A percentile compares a stretch with the other conserved stretches of the same genome.
Evolutionary conservation across 2,329 filamentous ascomycete species (phyloP).

Genomic region (Cytospora schulzeri): DNA sequence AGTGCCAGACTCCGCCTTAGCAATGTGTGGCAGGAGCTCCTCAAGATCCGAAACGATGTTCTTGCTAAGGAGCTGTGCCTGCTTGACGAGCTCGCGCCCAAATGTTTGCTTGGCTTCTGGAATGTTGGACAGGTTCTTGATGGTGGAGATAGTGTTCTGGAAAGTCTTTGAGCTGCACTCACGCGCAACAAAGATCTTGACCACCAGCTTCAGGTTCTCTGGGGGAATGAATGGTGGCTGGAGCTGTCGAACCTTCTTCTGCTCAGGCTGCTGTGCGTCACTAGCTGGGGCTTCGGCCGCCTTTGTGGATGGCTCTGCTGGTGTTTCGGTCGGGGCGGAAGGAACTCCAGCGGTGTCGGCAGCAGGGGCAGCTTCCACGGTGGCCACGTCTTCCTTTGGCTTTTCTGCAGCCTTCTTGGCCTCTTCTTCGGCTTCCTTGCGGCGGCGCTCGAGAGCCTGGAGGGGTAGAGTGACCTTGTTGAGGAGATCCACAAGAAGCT

Average conservation of each 20-base stretch:
- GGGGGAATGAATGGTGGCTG: slow-evolving; percentile 84
- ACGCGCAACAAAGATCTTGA: slow-evolving; percentile 92
- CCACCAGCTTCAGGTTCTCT: slow-evolving; percentile 88
- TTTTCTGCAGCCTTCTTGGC: slow-evolving; percentile 47
- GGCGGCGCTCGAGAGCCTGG: slow-evolving; percentile 77
- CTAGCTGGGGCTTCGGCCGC: neutral
- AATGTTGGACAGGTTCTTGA: slow-evolving; percentile 94
- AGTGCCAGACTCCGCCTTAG: slow-evolving; percentile 82
- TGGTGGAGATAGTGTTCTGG: slow-evolving; percentile 95
- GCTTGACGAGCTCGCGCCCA: slow-evolving; percentile 86
- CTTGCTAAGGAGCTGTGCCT: slow-evolving; percentile 82
- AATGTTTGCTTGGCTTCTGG: slow-evolving; percentile 88
- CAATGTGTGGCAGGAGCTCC: slow-evolving; percentile 82
- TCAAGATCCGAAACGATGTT: slow-evolving; percentile 84
- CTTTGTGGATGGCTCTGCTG: slow-evolving; percentile 39
- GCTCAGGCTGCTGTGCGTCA: slow-evolving; percentile 44
- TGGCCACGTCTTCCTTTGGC: slow-evolving; percentile 33
- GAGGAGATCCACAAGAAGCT: slow-evolving; percentile 82
- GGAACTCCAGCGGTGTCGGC: slow-evolving; percentile 23
- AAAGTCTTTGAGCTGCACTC: slow-evolving; percentile 98
- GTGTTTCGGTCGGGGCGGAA: neutral
- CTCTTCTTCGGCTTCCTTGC: slow-evolving; percentile 70
- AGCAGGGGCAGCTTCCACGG: slow-evolving; percentile 26
- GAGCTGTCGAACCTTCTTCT: slow-evolving; percentile 61
- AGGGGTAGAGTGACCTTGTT: slow-evolving; percentile 88